Conservation (phyloP, 2,329 filamentous ascomycete species). For the Colletotrichum tabaci region DNA sequence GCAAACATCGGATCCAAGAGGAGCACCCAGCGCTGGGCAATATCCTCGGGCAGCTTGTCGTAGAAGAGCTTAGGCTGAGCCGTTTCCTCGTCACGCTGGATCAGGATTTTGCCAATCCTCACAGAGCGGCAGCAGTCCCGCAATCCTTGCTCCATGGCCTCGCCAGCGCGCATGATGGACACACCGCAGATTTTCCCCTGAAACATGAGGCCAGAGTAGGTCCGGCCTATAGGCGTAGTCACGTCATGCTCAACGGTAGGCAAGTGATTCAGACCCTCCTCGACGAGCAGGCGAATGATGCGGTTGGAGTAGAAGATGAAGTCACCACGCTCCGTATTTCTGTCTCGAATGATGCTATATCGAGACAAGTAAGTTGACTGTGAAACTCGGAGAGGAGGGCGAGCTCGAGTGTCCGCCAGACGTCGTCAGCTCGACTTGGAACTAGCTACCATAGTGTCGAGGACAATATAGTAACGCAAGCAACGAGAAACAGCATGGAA, state of each 20-base stretch:
- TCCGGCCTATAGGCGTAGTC: slow-evolving; percentile 89
- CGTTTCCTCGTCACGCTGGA: slow-evolving; percentile 97
- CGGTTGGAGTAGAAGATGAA: slow-evolving; percentile 99
- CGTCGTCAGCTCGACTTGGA: not conserved
- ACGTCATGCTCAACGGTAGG: slow-evolving; percentile 91
- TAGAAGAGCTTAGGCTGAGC: slow-evolving; percentile 94
- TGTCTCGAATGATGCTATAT: slow-evolving; percentile 92
- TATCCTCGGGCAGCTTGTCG: slow-evolving; percentile 96
- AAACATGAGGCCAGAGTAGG: slow-evolving; percentile 93
- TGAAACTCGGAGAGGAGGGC: not conserved
- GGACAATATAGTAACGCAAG: slow-evolving; percentile 30
- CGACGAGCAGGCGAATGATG: slow-evolving; percentile 95
- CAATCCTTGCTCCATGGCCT: slow-evolving; percentile 98
- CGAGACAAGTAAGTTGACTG: slow-evolving; percentile 38
- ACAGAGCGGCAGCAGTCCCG: slow-evolving; percentile 98
- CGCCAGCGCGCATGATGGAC: slow-evolving; percentile 97
- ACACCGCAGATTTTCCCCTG: slow-evolving; percentile 99
- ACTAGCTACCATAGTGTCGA: slow-evolving; percentile 28
- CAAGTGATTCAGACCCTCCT: slow-evolving; percentile 97
- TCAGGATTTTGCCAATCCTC: slow-evolving; percentile 97
- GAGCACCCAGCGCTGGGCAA: slow-evolving; percentile 92
- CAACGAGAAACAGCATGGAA: not conserved
- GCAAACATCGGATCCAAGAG: slow-evolving; percentile 99
- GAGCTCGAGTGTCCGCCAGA: not conserved
- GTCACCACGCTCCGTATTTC: slow-evolving; percentile 89